These are phyloP conservation scores for Uronychia setigera DNA, from an alignment of 73 alveolate species.

Conservation along the genomic window DNA sequence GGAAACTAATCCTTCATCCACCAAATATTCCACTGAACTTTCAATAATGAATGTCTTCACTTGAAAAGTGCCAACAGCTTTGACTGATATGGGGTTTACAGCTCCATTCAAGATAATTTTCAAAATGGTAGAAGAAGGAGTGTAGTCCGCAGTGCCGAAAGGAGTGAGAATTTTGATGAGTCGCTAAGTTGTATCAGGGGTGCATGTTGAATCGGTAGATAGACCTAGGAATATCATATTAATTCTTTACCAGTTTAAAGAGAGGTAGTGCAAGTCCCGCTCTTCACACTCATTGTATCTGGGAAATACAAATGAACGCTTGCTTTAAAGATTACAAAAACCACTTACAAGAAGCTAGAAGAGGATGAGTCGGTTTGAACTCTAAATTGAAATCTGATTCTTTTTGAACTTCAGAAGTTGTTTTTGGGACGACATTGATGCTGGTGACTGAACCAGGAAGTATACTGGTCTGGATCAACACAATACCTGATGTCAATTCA, in stretches of 20 bases:
- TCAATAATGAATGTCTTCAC: not conserved
- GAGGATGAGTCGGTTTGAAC: not conserved
- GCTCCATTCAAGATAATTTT: not conserved
- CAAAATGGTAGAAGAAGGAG: not conserved
- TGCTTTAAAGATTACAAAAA: not conserved
- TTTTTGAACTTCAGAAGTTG: not conserved
- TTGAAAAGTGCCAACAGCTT: not conserved
- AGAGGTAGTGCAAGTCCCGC: not conserved
- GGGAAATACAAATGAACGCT: not conserved
- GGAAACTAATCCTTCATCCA: not conserved
- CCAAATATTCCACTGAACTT: not conserved
- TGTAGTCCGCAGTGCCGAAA: not conserved
- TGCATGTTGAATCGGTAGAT: not conserved
- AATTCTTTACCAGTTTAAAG: not conserved
- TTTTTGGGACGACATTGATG: not conserved
- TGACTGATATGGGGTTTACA: not conserved
- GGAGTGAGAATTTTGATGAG: not conserved
- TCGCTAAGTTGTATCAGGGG: not conserved
- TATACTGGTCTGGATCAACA: not conserved
- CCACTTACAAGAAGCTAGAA: not conserved
- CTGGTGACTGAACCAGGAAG: not conserved
- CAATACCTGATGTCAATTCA: not conserved
- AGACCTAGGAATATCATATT: not conserved
- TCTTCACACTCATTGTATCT: not conserved
- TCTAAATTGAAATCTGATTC: not conserved